phyloP scores from a whole-genome alignment of 169 alveolate species.

The Eimeria sp. region DNA sequence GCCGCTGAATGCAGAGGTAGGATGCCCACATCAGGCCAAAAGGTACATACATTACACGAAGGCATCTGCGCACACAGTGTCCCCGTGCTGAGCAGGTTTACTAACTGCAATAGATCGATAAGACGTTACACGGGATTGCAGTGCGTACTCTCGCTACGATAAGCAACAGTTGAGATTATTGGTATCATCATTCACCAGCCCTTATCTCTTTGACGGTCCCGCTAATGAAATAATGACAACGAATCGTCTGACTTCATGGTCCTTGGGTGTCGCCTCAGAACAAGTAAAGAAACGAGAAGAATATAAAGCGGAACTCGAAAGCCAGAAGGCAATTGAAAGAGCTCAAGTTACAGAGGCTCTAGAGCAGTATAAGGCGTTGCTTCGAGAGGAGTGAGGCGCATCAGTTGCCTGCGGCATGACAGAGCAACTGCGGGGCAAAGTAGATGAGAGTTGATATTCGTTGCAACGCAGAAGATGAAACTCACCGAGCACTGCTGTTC shows the following conservation, averaged over 20 bases:
- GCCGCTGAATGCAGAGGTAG: conserved; percentile 61
- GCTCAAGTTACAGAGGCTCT: background rate
- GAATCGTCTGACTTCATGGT: background rate
- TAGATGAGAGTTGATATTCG: background rate
- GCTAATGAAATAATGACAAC: background rate
- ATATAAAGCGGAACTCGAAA: background rate
- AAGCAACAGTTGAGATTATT: background rate
- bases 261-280: background rate
- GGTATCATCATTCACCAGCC: background rate
- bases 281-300: conserved; percentile 29
- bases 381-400: conserved; percentile 43
- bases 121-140: background rate
- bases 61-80: background rate
- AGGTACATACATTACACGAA: background rate
- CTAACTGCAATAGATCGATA: too few species aligned
- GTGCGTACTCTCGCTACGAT: background rate
- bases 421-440: background rate
- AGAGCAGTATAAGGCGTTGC: conserved; percentile 10
- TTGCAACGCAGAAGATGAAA: background rate
- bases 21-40: background rate
- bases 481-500: background rate
- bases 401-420: background rate
- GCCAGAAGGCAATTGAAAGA: conserved; percentile 34
- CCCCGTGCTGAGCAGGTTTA: background rate
- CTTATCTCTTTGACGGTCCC: background rate